Conservation (phyloP, 139 green algal genomes). For the Chlorella sp. region DNA sequence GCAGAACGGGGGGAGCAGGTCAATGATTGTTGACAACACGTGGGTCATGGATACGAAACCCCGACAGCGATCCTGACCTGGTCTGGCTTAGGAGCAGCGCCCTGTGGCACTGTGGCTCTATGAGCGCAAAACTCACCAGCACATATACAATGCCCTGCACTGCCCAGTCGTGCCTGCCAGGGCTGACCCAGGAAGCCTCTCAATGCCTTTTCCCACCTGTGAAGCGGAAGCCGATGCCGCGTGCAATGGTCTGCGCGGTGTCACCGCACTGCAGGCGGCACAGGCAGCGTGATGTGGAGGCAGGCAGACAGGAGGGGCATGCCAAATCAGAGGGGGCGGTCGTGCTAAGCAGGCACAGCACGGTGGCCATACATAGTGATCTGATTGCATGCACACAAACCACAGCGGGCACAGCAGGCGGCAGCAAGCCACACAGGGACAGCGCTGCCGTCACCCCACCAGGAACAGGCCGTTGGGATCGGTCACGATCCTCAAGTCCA, state of each 20-base stretch:
- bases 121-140: too few relatives aligned
- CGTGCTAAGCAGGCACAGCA: too few relatives aligned
- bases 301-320: neutral
- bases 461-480: constrained; percentile 77
- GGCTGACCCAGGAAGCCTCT: too few relatives aligned
- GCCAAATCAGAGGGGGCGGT: neutral
- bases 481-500: constrained; percentile 62
- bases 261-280: constrained; percentile 64
- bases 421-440: too few relatives aligned
- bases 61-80: neutral
- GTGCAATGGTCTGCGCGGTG: constrained; percentile 85
- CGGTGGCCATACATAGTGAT: too few relatives aligned
- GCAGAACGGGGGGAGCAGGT: neutral
- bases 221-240: constrained; percentile 81
- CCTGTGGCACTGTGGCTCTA: too few relatives aligned
- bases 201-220: neutral
- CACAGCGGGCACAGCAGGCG: too few relatives aligned
- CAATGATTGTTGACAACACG: neutral
- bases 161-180: neutral
- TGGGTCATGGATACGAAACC: neutral
- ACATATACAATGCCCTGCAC: neutral
- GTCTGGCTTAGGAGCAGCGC: neutral
- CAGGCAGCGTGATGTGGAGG: too few relatives aligned
- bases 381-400: too few relatives aligned
- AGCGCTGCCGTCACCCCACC: neutral